A percentile compares a stretch with the other conserved stretches of the same genome.
Evolutionary conservation across 2,329 filamentous ascomycete species (phyloP).

Genomic region (Tolypocladium inflatum): DNA sequence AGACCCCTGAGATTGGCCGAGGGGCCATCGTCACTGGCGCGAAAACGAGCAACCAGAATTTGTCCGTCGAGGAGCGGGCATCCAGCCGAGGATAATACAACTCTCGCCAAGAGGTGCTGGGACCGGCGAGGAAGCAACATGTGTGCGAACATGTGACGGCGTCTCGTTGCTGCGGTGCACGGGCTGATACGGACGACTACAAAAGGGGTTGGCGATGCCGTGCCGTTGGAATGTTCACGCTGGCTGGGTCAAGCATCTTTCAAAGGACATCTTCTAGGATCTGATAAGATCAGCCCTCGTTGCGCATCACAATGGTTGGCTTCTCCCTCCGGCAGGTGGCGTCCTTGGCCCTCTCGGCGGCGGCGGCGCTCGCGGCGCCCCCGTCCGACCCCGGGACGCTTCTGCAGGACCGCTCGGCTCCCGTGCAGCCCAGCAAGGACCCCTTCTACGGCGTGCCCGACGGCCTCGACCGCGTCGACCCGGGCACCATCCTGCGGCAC

Average conservation of each 20-base stretch:
- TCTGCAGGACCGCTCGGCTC: background rate
- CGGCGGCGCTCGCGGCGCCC: background rate
- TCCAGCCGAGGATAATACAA: background rate
- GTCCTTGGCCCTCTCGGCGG: background rate
- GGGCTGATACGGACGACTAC: background rate
- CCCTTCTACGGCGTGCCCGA: conserved; percentile 13
- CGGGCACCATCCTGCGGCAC: conserved; percentile 12
- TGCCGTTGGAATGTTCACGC: background rate
- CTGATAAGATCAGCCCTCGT: background rate
- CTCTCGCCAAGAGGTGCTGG: background rate
- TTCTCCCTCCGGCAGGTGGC: background rate
- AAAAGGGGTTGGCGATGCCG: background rate
- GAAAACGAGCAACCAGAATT: too few relatives aligned
- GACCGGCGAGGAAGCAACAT: background rate
- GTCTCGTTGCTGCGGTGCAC: background rate
- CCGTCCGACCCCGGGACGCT: background rate
- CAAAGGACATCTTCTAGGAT: background rate
- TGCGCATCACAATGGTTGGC: background rate
- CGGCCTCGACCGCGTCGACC: conserved; percentile 4
- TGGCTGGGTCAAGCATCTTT: background rate
- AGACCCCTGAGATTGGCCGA: background rate
- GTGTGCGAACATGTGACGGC: background rate
- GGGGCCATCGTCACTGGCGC: too few relatives aligned
- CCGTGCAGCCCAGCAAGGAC: conserved; percentile 10
- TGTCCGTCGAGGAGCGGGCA: too few relatives aligned